Base-by-base conservation (phyloP, 768 basidiomycete genomes). In the Mycena filopes region DNA sequence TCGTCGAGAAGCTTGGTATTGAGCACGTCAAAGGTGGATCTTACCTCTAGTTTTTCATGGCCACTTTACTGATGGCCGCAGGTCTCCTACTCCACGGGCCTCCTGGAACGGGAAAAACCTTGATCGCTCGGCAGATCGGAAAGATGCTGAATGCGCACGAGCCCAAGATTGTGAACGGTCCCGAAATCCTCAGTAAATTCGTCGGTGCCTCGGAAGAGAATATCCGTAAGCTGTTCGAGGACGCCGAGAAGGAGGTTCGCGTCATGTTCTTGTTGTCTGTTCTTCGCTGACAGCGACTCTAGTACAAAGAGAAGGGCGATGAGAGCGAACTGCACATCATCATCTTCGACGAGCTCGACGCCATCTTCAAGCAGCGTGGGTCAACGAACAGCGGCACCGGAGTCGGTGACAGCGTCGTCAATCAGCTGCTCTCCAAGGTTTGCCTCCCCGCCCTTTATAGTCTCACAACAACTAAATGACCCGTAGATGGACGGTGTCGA, bases 81-180 rank as follows among this genome's bases (percentile, higher is more conserved):
- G 63, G 63, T 18, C 95, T 99, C 56, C 85, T 99, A 51, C 86
- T 99, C 3, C 93, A 92, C 70, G 98, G 98, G 15, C 98, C 98
- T 58, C 98, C 98, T 0, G 98, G 98, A 73, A 99, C 98, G 11
- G 98, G 98, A 63, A 99, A 99, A 81, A 99, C 98, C 1, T 85
- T 99, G 18, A 94, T 99, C 81, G 98, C 98, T 3, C 85, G 98
- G 40, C 98, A 99, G 83, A 99, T 99, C 66, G 98, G 98, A 15
- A 99, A 98, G 79, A 98, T 99, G 95, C 83, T 99, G 62, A 99
- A 99, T 71, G 98, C 98, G 4, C 84, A 93, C 58, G 98, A 99
- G 76, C 98, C 98, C 38, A 99, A 99, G 79, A 86, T 99, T 59
- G 98, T 99, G 63, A 99, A 99, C 75, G 98, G 98, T 46, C 98